Conservation (phyloP, 768 basidiomycete genomes). For the Boletus fagicola region DNA sequence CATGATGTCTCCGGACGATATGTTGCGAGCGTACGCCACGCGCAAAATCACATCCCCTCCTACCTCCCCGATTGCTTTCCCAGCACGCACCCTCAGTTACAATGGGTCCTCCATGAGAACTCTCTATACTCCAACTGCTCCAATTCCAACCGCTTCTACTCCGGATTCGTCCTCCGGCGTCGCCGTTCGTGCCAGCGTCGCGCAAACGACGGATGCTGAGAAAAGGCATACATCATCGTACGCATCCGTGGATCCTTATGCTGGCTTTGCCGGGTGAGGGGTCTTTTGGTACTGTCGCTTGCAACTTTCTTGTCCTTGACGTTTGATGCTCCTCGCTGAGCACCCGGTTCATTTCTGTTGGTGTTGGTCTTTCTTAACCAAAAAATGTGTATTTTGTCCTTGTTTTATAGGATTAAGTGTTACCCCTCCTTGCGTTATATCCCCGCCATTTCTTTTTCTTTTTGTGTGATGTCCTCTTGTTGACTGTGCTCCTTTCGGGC, state of each 20-base stretch:
- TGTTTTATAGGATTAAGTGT: slow-evolving; percentile 11
- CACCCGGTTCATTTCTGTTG: not conserved
- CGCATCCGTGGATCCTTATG: slow-evolving; percentile 27
- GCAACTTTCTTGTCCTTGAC: not conserved
- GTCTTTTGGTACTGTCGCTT: not conserved
- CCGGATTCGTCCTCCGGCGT: slow-evolving; percentile 6
- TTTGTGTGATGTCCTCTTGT: slow-evolving; percentile 7
- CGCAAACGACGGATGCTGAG: slow-evolving; percentile 12
- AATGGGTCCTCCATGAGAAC: slow-evolving; percentile 29
- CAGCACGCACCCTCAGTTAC: slow-evolving; percentile 25
- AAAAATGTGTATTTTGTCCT: slow-evolving; percentile 18
- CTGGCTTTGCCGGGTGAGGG: slow-evolving; percentile 11
- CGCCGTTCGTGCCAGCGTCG: slow-evolving; percentile 5
- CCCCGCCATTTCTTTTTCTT: not conserved
- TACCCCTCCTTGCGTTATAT: not conserved
- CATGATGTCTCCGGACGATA: slow-evolving; percentile 65
- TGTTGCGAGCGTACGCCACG: slow-evolving; percentile 72
- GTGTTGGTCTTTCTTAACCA: slow-evolving; percentile 1
- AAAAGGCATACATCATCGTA: slow-evolving; percentile 30
- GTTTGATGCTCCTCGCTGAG: not conserved
- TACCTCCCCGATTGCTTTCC: slow-evolving; percentile 32
- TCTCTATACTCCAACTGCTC: slow-evolving; percentile 25
- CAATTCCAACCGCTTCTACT: slow-evolving; percentile 15
- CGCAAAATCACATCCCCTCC: slow-evolving; percentile 38
- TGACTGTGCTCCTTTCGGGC: not conserved